A percentile compares a stretch with the other conserved stretches of the same genome.
phyloP scores from a whole-genome alignment of 768 basidiomycete genomes.

The Mycena olivaceomarginata region DNA sequence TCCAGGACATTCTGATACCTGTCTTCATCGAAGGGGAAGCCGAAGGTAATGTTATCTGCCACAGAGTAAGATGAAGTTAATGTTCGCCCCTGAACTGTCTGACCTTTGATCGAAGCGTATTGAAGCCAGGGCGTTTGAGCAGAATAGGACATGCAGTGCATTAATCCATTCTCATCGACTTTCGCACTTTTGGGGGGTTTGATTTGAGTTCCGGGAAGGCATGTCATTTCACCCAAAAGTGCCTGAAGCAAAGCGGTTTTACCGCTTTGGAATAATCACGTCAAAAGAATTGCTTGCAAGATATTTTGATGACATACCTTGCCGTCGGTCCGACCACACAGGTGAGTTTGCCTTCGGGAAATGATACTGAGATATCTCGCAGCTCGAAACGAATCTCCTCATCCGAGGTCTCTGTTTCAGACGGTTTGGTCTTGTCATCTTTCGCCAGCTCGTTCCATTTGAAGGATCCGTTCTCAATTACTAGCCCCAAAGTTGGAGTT shows the following conservation, averaged over 20 bases:
- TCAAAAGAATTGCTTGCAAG: neutral
- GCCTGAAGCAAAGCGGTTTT: conserved; percentile 86
- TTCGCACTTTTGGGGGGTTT: conserved; percentile 80
- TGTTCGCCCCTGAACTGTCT: neutral
- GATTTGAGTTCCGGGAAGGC: conserved; percentile 60
- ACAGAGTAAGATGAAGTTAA: neutral
- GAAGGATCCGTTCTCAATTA: conserved; percentile 75
- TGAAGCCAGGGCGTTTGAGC: conserved; percentile 82
- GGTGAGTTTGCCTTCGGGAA: conserved; percentile 83
- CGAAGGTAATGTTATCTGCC: conserved; percentile 86
- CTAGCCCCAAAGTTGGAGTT: conserved; percentile 59
- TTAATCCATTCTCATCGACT: conserved; percentile 76
- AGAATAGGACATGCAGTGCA: conserved; percentile 81
- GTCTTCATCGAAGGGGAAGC: conserved; percentile 80
- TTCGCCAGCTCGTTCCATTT: conserved; percentile 75
- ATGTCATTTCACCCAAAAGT: conserved; percentile 82
- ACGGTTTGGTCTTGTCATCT: conserved; percentile 35
- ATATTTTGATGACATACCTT: conserved; percentile 9
- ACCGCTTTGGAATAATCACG: conserved; percentile 63
- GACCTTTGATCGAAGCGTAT: conserved; percentile 7
- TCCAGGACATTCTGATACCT: conserved; percentile 86
- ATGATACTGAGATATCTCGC: conserved; percentile 77
- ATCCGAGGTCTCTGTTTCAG: conserved; percentile 38
- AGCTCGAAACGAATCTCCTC: conserved; percentile 77
- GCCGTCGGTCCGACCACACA: conserved; percentile 89